Evolutionary conservation across 345 rosid genomes (phyloP), one percentile per base, ranked within the genome.

Genomic region (Eucalyptus sp.): DNA sequence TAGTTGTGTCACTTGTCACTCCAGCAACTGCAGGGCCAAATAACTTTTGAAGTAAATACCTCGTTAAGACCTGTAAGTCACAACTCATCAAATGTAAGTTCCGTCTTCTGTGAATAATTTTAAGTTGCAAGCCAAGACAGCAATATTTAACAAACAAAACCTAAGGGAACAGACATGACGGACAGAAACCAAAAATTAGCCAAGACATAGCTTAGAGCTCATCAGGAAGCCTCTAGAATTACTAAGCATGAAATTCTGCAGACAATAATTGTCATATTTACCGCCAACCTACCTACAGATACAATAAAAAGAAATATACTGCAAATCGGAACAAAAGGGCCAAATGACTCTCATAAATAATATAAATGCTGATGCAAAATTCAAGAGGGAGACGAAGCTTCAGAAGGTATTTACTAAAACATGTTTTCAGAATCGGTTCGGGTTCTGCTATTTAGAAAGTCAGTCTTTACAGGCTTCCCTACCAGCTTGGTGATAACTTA

Each of bases 1-100:
- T 91, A 91, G 90, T 91, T 46, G 92, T 87, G 58, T 94, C 94
- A 64, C 94, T 94, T 29, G 97, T 97, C 86, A 95, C 94, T 62
- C 94, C 91, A 86, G 95, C 96, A 91, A 93, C 87, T 43, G 89
- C 91, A 80, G 99, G 98, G 56, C 99, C 97, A 89, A 95, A 98
- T 89, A 98, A 95, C 88, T 92, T 95, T 90, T 95, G 93, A 90
- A 98, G 89, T 25, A 95, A 79, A 89, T 95, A 95, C 92, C 99
- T 95, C 18, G 99, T 93, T 66, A 97, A 91, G 86, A 94, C 98
- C 99, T 98, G 95, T 90, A 91, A 37, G 87, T 58, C 33, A 84
- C 12, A 9, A 50, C 24, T 62, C n/a, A 17, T 43, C 20, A 33
- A 41, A 18, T 37, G 83, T 37, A 20, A 37, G 83, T 41, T 44